A percentile compares a stretch with the other conserved stretches of the same genome.
phyloP scores from a whole-genome alignment of 305 asterid genomes.

The Fraxinus xanthoxyloides region DNA sequence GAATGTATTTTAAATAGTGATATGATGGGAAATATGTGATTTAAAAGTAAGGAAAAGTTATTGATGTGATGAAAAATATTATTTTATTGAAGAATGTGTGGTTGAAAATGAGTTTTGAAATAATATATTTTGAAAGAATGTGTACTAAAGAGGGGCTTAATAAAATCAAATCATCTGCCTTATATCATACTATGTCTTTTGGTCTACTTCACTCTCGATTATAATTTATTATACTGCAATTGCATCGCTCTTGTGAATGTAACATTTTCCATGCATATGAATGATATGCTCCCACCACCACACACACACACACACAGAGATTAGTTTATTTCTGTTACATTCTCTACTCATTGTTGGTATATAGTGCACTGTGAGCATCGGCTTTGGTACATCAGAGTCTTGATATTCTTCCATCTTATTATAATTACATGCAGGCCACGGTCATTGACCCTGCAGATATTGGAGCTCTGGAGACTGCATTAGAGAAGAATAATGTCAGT shows the following conservation, averaged over 20 bases:
- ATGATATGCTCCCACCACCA: neutral
- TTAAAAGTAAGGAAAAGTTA: no score
- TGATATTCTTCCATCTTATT: slow-evolving; percentile 19
- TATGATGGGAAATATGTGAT: no score
- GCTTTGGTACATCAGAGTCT: neutral
- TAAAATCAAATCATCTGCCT: neutral
- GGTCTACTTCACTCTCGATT: neutral
- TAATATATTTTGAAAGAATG: no score
- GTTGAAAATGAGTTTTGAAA: no score
- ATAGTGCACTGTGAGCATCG: neutral
- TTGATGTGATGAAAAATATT: no score
- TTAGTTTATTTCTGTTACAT: neutral
- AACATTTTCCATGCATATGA: neutral
- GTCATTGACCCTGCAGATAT: slow-evolving; percentile 96
- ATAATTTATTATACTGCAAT: neutral
- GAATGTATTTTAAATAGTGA: no score
- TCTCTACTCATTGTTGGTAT: neutral
- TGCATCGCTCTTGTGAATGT: neutral
- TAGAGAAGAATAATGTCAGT: slow-evolving; percentile 68
- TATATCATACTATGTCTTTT: neutral
- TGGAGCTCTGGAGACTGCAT: slow-evolving; percentile 77
- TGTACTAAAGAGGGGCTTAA: no score
- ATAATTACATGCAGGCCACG: slow-evolving; percentile 67
- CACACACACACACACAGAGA: no score
- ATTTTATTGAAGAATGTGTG: no score